Evolutionary conservation across 306 rosid species (phyloP).

Genomic region (Arachis hypogaea): DNA sequence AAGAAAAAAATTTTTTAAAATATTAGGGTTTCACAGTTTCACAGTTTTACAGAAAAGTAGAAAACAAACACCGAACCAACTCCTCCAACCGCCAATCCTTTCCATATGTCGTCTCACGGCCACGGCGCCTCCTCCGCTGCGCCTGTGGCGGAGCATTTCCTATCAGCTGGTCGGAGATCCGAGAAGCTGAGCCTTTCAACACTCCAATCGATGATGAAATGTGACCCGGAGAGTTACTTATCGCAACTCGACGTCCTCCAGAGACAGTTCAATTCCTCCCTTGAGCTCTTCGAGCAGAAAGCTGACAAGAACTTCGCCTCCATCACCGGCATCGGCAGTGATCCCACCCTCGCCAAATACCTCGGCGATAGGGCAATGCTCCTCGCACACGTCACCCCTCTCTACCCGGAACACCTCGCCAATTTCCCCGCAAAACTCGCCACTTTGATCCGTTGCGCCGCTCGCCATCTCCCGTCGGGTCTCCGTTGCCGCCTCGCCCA

Average conservation of each 20-base stretch:
- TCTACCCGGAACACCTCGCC: slow-evolving; percentile 60
- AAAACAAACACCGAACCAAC: not conserved
- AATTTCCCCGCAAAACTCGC: slow-evolving; percentile 68
- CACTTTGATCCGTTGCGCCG: slow-evolving; percentile 61
- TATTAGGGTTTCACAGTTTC: too few relatives aligned
- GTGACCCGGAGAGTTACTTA: slow-evolving; percentile 83
- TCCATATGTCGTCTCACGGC: not conserved
- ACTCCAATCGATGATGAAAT: slow-evolving; percentile 85
- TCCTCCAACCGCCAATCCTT: not conserved
- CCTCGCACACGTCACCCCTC: slow-evolving; percentile 73
- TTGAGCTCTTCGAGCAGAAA: slow-evolving; percentile 75
- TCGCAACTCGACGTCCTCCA: slow-evolving; percentile 63
- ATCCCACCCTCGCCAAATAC: slow-evolving; percentile 71
- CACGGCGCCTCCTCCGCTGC: slow-evolving; percentile 3
- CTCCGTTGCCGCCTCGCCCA: slow-evolving; percentile 59
- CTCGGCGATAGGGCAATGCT: slow-evolving; percentile 73
- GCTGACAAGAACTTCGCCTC: slow-evolving; percentile 68
- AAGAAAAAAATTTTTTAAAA: too few relatives aligned
- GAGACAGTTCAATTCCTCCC: slow-evolving; percentile 69
- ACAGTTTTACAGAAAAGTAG: too few relatives aligned
- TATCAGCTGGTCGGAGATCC: slow-evolving; percentile 57
- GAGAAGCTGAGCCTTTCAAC: slow-evolving; percentile 66
- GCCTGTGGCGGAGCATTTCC: slow-evolving; percentile 44
- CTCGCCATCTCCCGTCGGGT: slow-evolving; percentile 58
- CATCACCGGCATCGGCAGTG: slow-evolving; percentile 63